Base-by-base conservation (phyloP, 192 early-diverging fungal genomes). In the Chytriomyces sp. region DNA sequence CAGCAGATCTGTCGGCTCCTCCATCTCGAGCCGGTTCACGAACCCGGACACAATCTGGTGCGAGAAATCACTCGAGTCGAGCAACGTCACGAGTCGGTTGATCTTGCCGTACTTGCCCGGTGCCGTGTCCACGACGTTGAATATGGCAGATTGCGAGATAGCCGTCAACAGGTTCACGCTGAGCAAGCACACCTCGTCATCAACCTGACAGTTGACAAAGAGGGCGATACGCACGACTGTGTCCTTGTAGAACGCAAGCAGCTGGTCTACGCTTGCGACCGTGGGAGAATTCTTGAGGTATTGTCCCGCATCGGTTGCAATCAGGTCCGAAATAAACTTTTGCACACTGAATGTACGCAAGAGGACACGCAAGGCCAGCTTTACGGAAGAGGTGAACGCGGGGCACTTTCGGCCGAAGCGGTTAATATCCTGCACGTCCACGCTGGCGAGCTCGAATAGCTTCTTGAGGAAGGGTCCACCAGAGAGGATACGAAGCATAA, bases 31-130 rank as follows among this genome's bases (percentile, higher is more conserved):
- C 33, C 91, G 88, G 26, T 90, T 82, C 12, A 91, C 85, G 67
- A 94, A 94, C 12, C 91, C 93, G 52, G 82, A 83, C 4, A 93
- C 57, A 61, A 97, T 95, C 33, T 82, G 81, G 22, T 89, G 76
- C n/a, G 88, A 84, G 17, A 89, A 84, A 7, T 81, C 75, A 59
- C 87, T 88, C 5, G 77, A 65, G 37, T 88, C 85, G 32, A 98
- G 72, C 33, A 94, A 73, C 36, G 81, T 85, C 2, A 94, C 91
- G 6, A 97, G 77, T 0, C 92, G 83, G 54, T 92, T 93, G n/a
- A 90, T 78, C 22, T 80, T 67, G 30, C 62, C 62, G 12, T 34
- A 62, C 36, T 40, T 65, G 58, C 84, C 84, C 6, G 74, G 70
- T 3, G 82, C 74, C 14, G 74, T 78, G n/a, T 83, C 85, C 40